A percentile compares a stretch with the other conserved stretches of the same genome.
Conservation (phyloP, 192 early-diverging fungal species). For the Coemansia sp. region DNA sequence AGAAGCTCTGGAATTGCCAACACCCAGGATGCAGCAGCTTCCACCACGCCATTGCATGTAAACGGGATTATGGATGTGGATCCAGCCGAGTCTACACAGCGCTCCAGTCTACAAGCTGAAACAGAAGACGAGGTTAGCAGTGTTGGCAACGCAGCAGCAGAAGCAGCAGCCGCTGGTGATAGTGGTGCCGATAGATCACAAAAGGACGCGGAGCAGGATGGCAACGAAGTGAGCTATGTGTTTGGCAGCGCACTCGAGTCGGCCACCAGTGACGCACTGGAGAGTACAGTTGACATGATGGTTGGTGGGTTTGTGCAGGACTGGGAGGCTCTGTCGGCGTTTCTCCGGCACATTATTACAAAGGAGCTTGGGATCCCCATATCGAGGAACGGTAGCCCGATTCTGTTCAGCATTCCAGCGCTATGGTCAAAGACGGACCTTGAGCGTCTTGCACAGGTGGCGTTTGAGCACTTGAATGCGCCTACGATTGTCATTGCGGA, state of each 20-base stretch:
- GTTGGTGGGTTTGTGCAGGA: constrained; percentile 62
- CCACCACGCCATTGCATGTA: neutral
- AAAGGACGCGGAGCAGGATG: constrained; percentile 9
- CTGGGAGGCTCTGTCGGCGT: constrained; percentile 73
- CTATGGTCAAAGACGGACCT: constrained; percentile 79
- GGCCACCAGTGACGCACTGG: constrained; percentile 22
- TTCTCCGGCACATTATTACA: constrained; percentile 78
- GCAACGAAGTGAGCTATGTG: constrained; percentile 35
- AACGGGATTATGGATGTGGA: constrained; percentile 5
- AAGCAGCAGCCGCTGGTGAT: neutral
- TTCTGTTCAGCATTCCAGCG: constrained; percentile 78
- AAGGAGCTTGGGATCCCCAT: constrained; percentile 77
- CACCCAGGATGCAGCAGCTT: neutral
- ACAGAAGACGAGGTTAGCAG: neutral
- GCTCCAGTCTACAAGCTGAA: neutral
- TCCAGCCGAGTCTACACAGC: neutral
- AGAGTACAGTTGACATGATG: constrained; percentile 57
- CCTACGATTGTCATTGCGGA: constrained; percentile 80
- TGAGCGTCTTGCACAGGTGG: constrained; percentile 80
- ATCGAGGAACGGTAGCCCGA: constrained; percentile 72
- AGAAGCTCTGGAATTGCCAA: neutral
- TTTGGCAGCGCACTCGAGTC: constrained; percentile 48
- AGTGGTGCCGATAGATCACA: neutral
- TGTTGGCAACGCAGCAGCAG: neutral
- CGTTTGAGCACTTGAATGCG: constrained; percentile 91